Evolutionary conservation across 2,329 filamentous ascomycete species (phyloP), one percentile per base, ranked within the genome.

Genomic region (Diaporthe humulicola): DNA sequence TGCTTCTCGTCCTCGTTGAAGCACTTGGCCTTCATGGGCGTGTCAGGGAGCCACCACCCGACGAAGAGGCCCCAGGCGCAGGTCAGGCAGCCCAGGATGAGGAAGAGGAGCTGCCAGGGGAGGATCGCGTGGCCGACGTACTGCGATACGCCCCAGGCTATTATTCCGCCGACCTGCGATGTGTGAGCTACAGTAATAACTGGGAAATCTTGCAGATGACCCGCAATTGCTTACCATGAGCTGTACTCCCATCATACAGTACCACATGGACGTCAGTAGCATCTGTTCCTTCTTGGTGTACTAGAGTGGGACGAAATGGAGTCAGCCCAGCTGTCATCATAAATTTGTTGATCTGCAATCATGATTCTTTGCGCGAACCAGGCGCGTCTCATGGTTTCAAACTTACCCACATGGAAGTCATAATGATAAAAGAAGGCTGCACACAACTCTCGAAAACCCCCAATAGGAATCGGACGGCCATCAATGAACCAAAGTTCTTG

Each of bases 21-120:
- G 75, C 90, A 90, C 36, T 84, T 85, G 4, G 88, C 88, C 71
- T 86, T 88, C 69, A 86, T 84, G 0, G 90, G 88, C 56, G 84
- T 86, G 77, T 90, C 87, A 0, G 88, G 88, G 28, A 91, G 82
- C 77, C 81, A 84, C 76, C 81, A 81, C 14, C 81, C 81, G 67
- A 86, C 81, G 19, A 85, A 80, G 30, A 81, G 67, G 22, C 82
- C 83, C 80, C 80, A 84, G 5, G 79, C 74, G 12, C 79, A 80
- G 3, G 83, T 87, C 1, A 81, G 75, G 4, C 81, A 76, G 0
- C 86, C 86, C 12, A 86, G 82, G 9, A 85, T 81, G 8, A 87
- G 79, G 75, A 87, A 87, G 6, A 86, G 79, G 4, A 85, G 82
- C 69, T 86, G 85, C 84, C 85, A 86, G 12, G 82, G 83, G 19